Conservation (phyloP, 2,329 filamentous ascomycete species). For the Aspergillus fischeri region DNA sequence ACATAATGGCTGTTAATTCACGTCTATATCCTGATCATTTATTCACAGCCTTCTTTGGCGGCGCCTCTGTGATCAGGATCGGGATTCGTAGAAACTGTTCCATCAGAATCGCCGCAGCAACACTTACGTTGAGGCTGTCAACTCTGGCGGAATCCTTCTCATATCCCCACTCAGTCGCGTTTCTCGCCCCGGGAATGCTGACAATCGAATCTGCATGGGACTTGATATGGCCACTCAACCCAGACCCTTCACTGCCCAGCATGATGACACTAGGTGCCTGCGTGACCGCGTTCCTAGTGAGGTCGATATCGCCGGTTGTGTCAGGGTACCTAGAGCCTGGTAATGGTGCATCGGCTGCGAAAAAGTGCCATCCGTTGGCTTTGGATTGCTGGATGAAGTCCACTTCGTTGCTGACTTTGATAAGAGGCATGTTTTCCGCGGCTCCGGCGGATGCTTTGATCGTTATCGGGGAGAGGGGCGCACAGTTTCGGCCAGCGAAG, state of each 20-base stretch:
- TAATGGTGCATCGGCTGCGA: conserved; percentile 61
- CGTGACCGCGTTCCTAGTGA: conserved; percentile 37
- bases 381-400: conserved; percentile 67
- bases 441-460: conserved; percentile 88
- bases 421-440: conserved; percentile 71
- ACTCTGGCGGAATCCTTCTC: conserved; percentile 51
- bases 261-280: conserved; percentile 70
- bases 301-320: conserved; percentile 26
- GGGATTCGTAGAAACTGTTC: conserved; percentile 37
- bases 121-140: conserved; percentile 91
- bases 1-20: neutral
- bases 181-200: conserved; percentile 56
- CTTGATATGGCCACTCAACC: conserved; percentile 62
- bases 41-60: conserved; percentile 12
- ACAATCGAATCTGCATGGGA: conserved; percentile 61
- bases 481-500: conserved; percentile 69
- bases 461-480: conserved; percentile 69
- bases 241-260: conserved; percentile 76
- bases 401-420: conserved; percentile 63
- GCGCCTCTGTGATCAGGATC: conserved; percentile 21
- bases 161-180: conserved; percentile 36
- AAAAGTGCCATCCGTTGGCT: conserved; percentile 74
- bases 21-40: neutral
- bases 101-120: conserved; percentile 71
- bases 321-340: conserved; percentile 23